Conservation (phyloP, 352 stramenopile species). For the Peronospora tabacina region DNA sequence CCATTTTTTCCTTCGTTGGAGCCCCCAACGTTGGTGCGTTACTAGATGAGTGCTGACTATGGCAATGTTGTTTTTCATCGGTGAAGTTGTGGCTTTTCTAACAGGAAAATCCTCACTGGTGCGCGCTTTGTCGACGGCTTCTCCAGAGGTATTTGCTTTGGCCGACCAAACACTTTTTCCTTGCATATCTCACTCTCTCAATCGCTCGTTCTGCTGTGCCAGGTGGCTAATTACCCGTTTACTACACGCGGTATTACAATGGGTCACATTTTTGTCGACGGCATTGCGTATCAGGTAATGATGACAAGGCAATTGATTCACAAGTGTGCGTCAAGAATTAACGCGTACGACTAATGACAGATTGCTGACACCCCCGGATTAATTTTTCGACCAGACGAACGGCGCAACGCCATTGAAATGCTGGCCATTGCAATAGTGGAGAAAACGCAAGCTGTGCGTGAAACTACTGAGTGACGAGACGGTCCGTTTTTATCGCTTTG, state of each 20-base stretch:
- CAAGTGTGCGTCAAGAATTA: slow-evolving; percentile 4
- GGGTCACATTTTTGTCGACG: slow-evolving; percentile 81
- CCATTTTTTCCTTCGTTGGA: slow-evolving; percentile 81
- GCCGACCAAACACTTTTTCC: not conserved
- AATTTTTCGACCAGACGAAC: slow-evolving; percentile 54
- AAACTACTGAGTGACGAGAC: not conserved
- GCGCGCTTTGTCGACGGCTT: slow-evolving; percentile 68
- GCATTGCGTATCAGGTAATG: slow-evolving; percentile 67
- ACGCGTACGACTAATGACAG: slow-evolving; percentile 25
- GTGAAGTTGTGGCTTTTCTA: not conserved
- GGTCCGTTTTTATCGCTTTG: not conserved
- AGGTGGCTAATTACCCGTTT: slow-evolving; percentile 86
- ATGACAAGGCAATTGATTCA: not conserved
- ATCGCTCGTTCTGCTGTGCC: not conserved
- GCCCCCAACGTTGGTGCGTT: slow-evolving; percentile 73
- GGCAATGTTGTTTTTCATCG: not conserved
- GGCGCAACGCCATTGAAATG: slow-evolving; percentile 68
- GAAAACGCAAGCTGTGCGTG: slow-evolving; percentile 55
- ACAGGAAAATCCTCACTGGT: slow-evolving; percentile 82
- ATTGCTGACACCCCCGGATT: slow-evolving; percentile 76
- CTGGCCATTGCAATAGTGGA: slow-evolving; percentile 67
- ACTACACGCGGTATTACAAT: slow-evolving; percentile 84
- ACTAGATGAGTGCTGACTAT: not conserved
- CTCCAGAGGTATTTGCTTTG: slow-evolving; percentile 46
- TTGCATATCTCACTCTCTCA: slow-evolving; percentile 2